Percentiles rank a stretch among this genome's conserved stretches.
phyloP scores from a whole-genome alignment of 371 early-diverging fungal genomes.

The Fennellomyces sp. region DNA sequence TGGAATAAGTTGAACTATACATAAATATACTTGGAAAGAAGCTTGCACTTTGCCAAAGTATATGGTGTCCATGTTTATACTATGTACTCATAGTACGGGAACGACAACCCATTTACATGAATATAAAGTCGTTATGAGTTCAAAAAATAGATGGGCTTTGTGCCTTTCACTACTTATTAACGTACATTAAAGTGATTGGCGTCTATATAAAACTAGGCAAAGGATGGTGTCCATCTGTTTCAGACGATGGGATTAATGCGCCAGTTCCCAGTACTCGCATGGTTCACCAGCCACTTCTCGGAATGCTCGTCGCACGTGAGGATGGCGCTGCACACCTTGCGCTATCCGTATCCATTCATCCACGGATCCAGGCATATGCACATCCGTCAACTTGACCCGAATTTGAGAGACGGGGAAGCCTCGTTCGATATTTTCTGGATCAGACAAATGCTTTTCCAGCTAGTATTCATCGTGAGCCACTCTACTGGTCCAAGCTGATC shows the following conservation, averaged over 20 bases:
- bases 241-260: background rate
- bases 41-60: too few relatives aligned
- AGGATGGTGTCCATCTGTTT: background rate
- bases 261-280: slow-evolving; percentile 20
- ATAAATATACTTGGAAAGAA: too few relatives aligned
- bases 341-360: slow-evolving; percentile 17
- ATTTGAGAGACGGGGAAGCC: slow-evolving; percentile 12
- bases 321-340: slow-evolving; percentile 2
- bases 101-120: too few relatives aligned
- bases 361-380: slow-evolving; percentile 3
- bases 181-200: too few relatives aligned
- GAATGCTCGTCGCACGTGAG: slow-evolving; percentile 11
- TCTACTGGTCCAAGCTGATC: background rate
- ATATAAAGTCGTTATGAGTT: too few relatives aligned
- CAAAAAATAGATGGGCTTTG: too few relatives aligned
- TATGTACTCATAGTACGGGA: too few relatives aligned
- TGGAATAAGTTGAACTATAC: too few relatives aligned
- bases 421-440: slow-evolving; percentile 11
- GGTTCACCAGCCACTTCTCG: slow-evolving; percentile 17
- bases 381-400: slow-evolving; percentile 7
- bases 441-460: slow-evolving; percentile 13
- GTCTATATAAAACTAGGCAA: too few relatives aligned
- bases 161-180: too few relatives aligned
- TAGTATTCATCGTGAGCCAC: background rate
- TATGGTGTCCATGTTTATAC: too few relatives aligned